Evolutionary conservation across 2,329 filamentous ascomycete species (phyloP), one percentile per base, ranked within the genome.

Genomic region (Pseudopyricularia javanii): DNA sequence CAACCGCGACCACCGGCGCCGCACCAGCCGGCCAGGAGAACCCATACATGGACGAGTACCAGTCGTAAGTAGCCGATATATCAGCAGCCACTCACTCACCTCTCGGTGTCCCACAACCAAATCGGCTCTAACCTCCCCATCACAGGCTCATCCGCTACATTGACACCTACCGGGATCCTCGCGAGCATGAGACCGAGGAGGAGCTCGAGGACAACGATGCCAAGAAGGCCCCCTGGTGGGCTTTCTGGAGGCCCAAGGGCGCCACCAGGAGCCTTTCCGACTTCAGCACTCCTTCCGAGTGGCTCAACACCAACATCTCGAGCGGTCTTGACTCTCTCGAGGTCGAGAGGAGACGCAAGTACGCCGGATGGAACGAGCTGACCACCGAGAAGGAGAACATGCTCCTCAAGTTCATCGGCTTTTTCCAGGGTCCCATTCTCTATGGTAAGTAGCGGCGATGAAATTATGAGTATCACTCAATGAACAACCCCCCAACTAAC

Each of bases 381-480:
- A 74, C 76, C 30, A 80, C 82, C 32, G 85, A 88, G 73, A 87
- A 87, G 75, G 81, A 83, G 70, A 88, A 87, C 73, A 72, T 86
- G 73, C 76, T 87, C 66, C 66, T 84, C 65, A 83, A 88, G 72
- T 88, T 88, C 72, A 70, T 88, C 60, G 76, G 79, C 65, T 88
- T 85, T 73, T 88, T 88, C 77, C 80, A 74, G 59, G 85, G 85
- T 63, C 85, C 85, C 57, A 84, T 88, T 74, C 79, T 88, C 57
- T 88, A 88, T 70, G 83, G 84, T 87, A 75, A 66, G 80, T 69
- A n/a, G 7, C 17, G 15, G 5, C 14, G 2, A 8, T 12, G 5
- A 2, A 15, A 22, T 32, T 26, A 7, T 32, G 14, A 4, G 11
- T 47, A n/a, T 11, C n/a, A 17, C 3, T 17, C n/a, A 5, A 11